Percentiles rank a stretch among this genome's conserved stretches.
These are phyloP conservation scores for Gossypium longicalyx DNA, from an alignment of 345 rosid species.

Conservation along the genomic window DNA sequence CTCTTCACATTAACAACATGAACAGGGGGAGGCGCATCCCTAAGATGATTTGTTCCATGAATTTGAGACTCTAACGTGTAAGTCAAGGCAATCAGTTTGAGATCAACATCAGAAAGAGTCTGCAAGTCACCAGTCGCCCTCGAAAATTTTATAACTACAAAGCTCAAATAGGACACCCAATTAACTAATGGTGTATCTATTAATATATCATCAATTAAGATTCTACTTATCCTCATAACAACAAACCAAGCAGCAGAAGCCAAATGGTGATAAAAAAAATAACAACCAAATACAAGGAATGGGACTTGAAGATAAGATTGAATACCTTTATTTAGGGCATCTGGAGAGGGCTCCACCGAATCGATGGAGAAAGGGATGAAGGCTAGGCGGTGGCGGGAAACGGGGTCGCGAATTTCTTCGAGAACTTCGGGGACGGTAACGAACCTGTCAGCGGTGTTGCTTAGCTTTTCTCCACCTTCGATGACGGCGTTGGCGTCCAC, in stretches of 20 bases:
- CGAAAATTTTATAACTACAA: constrained; percentile 72
- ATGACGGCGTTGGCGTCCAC: constrained; percentile 91
- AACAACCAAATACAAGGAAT: background rate
- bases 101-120: constrained; percentile 84
- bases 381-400: constrained; percentile 76
- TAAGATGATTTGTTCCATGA: constrained; percentile 68
- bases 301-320: background rate
- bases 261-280: background rate
- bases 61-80: constrained; percentile 76
- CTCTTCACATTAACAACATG: constrained; percentile 71
- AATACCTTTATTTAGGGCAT: constrained; percentile 70
- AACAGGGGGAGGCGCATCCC: constrained; percentile 76
- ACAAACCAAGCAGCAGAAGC: background rate
- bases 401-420: constrained; percentile 81
- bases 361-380: constrained; percentile 69
- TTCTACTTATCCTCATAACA: background rate
- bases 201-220: background rate
- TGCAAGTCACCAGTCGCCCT: constrained; percentile 88
- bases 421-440: constrained; percentile 82
- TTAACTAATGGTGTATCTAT: background rate
- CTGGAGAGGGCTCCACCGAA: constrained; percentile 82
- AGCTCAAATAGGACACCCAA: background rate
- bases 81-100: constrained; percentile 74
- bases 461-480: constrained; percentile 56
- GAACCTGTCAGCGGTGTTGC: constrained; percentile 58